Conservation (phyloP, 306 rosid genomes). For the Trifolium dubium region DNA sequence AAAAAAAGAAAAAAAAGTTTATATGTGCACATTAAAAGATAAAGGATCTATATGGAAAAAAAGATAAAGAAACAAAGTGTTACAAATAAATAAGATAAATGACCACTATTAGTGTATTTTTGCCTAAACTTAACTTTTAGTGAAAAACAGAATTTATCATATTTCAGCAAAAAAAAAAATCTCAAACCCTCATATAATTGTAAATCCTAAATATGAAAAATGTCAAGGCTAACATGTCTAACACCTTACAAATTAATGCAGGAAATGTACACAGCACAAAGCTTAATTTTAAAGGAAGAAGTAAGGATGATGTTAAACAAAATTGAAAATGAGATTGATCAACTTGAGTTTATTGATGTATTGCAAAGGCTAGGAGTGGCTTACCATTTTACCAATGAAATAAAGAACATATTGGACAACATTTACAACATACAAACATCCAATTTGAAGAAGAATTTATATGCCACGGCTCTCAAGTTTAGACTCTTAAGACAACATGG, state of each 20-base stretch:
- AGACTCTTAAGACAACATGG: neutral
- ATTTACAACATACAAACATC: neutral
- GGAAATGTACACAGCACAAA: neutral
- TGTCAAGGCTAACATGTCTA: neutral
- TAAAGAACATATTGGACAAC: neutral
- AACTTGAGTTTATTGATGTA: constrained; percentile 14
- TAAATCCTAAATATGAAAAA: too few species aligned
- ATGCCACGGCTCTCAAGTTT: neutral
- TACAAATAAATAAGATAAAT: too few species aligned
- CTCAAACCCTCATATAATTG: too few species aligned
- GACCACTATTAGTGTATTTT: too few species aligned
- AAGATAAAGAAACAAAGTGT: too few species aligned
- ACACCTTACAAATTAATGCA: neutral
- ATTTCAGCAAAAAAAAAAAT: too few species aligned
- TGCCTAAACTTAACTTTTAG: too few species aligned
- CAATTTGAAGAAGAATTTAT: neutral
- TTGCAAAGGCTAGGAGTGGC: constrained; percentile 12
- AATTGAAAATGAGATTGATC: neutral
- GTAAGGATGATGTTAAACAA: neutral
- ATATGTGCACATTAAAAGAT: too few species aligned
- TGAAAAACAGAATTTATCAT: too few species aligned
- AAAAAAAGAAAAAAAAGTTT: too few species aligned
- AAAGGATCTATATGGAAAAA: too few species aligned
- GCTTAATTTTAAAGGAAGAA: neutral
- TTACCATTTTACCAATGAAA: constrained; percentile 7